phyloP scores from a whole-genome alignment of 1,284 basidiomycete genomes.

The Lentinus polychrous region DNA sequence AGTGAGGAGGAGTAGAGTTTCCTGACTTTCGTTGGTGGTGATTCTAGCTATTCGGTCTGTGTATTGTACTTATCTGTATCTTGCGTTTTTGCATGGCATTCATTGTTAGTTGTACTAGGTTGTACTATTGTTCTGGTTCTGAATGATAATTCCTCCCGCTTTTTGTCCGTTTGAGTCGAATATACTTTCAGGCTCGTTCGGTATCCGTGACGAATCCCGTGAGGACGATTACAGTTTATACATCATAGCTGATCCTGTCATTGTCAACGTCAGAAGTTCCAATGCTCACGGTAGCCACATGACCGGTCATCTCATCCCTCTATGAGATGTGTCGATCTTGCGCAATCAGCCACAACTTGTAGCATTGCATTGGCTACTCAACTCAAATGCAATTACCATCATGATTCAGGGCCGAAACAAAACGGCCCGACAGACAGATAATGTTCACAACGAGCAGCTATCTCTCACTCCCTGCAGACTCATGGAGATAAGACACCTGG shows the following conservation, averaged over 20 bases:
- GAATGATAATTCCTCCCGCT: not conserved
- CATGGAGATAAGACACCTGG: not conserved
- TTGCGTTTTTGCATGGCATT: conserved; percentile 2
- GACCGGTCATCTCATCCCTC: conserved; percentile 3
- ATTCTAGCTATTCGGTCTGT: not conserved
- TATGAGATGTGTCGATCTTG: not conserved
- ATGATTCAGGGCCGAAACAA: no score
- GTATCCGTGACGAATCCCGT: not conserved
- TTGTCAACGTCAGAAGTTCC: not conserved
- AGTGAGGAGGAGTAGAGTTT: conserved; percentile 29
- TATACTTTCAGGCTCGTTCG: not conserved
- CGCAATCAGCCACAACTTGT: conserved; percentile 3
- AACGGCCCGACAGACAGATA: no score
- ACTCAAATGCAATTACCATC: no score
- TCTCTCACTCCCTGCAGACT: not conserved
- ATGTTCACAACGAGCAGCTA: not conserved
- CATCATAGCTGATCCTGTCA: no score
- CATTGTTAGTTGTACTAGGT: not conserved
- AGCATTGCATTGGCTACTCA: no score
- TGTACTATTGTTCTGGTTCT: not conserved
- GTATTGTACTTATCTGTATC: not conserved
- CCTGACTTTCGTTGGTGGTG: no score
- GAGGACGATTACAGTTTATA: no score
- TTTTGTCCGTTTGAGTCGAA: not conserved
- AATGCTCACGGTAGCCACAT: conserved; percentile 1